Conservation (phyloP, 2,329 filamentous ascomycete genomes). For the Cadophora sp. region DNA sequence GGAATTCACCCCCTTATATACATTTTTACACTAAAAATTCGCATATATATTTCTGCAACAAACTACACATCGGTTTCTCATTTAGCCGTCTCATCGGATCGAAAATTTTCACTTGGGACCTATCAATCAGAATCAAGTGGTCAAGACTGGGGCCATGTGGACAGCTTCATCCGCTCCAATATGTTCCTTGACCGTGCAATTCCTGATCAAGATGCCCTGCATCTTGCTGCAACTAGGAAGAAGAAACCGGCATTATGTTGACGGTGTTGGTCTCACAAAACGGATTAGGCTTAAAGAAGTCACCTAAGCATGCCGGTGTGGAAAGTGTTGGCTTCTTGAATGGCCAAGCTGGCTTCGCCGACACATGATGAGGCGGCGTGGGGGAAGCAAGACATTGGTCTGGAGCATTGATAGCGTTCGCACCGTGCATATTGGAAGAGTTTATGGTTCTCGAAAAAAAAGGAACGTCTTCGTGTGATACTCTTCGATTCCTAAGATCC, state of each 20-base stretch:
- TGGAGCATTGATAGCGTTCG: no score
- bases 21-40: no score
- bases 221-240: background rate
- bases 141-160: background rate
- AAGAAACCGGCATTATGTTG: no score
- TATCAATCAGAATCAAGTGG: no score
- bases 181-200: background rate
- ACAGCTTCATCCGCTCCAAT: conserved; percentile 5
- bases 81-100: no score
- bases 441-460: no score
- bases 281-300: background rate
- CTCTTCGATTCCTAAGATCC: no score
- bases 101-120: no score
- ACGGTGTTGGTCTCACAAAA: background rate
- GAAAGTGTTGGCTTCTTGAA: conserved; percentile 11
- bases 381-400: conserved; percentile 19
- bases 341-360: conserved; percentile 7
- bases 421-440: no score
- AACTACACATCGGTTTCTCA: background rate
- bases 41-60: background rate
- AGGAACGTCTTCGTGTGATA: no score
- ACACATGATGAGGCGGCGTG: conserved; percentile 11
- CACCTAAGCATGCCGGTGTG: no score
- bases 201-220: background rate
- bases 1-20: conserved; percentile 5